These are phyloP conservation scores for Yamadazyma mexicana DNA, from an alignment of 1,139 yeast species.

Conservation along the genomic window DNA sequence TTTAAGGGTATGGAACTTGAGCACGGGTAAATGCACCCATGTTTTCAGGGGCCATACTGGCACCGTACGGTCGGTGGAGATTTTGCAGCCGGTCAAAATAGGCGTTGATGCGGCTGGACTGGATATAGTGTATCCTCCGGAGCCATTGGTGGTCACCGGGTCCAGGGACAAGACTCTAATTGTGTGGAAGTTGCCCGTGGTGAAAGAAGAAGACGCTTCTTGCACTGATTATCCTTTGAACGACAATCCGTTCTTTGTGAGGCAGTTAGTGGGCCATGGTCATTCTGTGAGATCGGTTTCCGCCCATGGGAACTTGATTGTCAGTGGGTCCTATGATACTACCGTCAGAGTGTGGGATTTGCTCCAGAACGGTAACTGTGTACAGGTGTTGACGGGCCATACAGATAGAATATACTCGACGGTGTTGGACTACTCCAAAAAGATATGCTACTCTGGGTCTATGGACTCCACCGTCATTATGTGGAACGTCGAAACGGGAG, in stretches of 20 bases:
- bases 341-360: slow-evolving; percentile 93
- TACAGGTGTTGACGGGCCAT: slow-evolving; percentile 78
- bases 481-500: slow-evolving; percentile 85
- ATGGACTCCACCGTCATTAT: slow-evolving; percentile 87
- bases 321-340: slow-evolving; percentile 90
- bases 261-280: slow-evolving; percentile 81
- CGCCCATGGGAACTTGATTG: slow-evolving; percentile 79
- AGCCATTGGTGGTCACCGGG: slow-evolving; percentile 78
- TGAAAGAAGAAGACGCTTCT: slow-evolving; percentile 32
- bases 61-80: slow-evolving; percentile 87
- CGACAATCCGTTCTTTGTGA: slow-evolving; percentile 72
- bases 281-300: slow-evolving; percentile 87
- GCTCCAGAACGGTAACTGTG: slow-evolving; percentile 65
- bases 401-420: slow-evolving; percentile 85
- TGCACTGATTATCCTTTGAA: slow-evolving; percentile 41
- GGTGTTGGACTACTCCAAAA: slow-evolving; percentile 71
- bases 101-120: slow-evolving; percentile 63
- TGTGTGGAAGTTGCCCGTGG: slow-evolving; percentile 80
- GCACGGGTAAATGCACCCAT: slow-evolving; percentile 75
- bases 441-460: slow-evolving; percentile 87
- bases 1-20: slow-evolving; percentile 83
- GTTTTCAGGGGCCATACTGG: slow-evolving; percentile 89
- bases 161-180: slow-evolving; percentile 88
- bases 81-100: slow-evolving; percentile 63
- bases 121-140: slow-evolving; percentile 62